Percentiles rank a stretch among this genome's conserved stretches.
phyloP scores from a whole-genome alignment of 73 alveolate genomes.

The Paramecium biaurelia region DNA sequence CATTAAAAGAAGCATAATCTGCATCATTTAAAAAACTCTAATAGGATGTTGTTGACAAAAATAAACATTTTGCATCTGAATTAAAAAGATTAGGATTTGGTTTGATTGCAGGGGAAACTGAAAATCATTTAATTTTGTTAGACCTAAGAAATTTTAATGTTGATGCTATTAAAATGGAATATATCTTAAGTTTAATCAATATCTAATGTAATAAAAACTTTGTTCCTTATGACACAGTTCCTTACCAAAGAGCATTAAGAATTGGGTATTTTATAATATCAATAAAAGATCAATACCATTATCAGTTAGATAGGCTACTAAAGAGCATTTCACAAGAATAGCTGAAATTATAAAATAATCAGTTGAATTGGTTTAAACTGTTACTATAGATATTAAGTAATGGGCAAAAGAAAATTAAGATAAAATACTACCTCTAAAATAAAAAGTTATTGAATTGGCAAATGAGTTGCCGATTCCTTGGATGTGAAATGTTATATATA shows the following conservation, averaged over 20 bases:
- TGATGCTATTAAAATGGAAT: conserved; percentile 11
- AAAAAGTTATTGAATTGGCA: background rate
- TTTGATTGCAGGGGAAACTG: conserved; percentile 75
- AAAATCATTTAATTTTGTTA: conserved; percentile 71
- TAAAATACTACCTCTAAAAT: background rate
- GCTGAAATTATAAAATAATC: background rate
- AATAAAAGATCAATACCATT: background rate
- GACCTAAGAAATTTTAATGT: conserved; percentile 19
- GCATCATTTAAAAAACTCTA: conserved; percentile 68
- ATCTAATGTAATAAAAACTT: conserved; percentile 29
- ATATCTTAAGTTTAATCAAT: background rate
- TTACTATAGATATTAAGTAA: background rate
- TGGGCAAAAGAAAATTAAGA: background rate
- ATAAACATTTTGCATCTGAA: conserved; percentile 63
- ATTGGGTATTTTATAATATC: background rate
- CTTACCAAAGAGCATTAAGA: background rate
- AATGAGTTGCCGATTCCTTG: background rate
- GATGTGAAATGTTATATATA: background rate
- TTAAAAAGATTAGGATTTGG: conserved; percentile 62
- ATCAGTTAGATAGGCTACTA: background rate
- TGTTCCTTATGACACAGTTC: conserved; percentile 44
- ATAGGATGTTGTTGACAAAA: conserved; percentile 62
- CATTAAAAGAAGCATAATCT: conserved; percentile 71
- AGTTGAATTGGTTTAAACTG: background rate
- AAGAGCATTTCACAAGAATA: background rate